phyloP scores from a whole-genome alignment of 257 asterid genomes.

The Solanum commersonii region DNA sequence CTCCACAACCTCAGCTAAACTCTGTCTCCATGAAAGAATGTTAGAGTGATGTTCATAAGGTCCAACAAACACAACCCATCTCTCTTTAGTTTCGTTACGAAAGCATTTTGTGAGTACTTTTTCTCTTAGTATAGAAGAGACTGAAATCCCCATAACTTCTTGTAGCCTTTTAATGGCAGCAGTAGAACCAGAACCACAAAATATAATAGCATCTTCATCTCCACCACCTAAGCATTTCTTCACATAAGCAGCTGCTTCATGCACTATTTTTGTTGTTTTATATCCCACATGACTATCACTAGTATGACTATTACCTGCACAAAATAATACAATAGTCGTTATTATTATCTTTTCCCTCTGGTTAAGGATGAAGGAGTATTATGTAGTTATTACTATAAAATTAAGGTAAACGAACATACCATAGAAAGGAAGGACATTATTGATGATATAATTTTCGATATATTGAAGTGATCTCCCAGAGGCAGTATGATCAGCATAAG shows the following conservation, averaged over 20 bases:
- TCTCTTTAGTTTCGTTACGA: constrained; percentile 5
- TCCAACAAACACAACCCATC: constrained; percentile 43
- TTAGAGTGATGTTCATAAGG: constrained; percentile 60
- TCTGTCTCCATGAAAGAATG: constrained; percentile 46
- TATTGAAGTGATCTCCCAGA: constrained; percentile 40
- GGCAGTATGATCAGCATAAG: constrained; percentile 56
- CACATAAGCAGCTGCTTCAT: constrained; percentile 24
- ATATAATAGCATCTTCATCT: constrained; percentile 14
- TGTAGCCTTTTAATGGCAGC: constrained; percentile 46
- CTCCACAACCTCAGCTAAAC: constrained; percentile 51
- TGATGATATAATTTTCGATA: constrained; percentile 27
- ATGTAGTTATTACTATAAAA: not conserved
- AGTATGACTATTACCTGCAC: constrained; percentile 27
- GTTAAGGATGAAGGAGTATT: not conserved
- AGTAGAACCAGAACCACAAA: constrained; percentile 15
- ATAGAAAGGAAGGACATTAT: constrained; percentile 36
- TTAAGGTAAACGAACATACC: constrained; percentile 9
- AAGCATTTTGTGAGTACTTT: constrained; percentile 12
- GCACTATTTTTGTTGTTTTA: constrained; percentile 24
- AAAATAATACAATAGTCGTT: not conserved
- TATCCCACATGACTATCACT: constrained; percentile 39
- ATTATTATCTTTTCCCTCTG: not conserved
- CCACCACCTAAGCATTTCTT: constrained; percentile 42
- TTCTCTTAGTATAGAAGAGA: constrained; percentile 30
- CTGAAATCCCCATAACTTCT: constrained; percentile 38